Conservation (phyloP, 2,329 filamentous ascomycete species). For the Pleomassaria siparia region DNA sequence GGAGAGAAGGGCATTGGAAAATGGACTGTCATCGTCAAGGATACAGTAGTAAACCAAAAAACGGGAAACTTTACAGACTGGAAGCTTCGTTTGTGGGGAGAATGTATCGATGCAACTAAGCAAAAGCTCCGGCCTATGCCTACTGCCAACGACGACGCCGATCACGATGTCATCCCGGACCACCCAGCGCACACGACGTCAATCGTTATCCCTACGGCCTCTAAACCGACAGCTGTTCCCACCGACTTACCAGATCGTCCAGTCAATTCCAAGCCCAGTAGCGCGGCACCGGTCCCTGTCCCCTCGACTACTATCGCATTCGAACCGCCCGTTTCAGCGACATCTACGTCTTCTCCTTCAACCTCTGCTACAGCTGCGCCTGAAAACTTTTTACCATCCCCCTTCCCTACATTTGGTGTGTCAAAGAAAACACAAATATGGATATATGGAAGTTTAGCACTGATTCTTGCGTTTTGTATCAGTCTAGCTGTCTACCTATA, state of each 20-base stretch:
- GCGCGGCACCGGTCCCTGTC: constrained; percentile 19
- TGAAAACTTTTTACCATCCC: constrained; percentile 71
- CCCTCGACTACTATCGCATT: constrained; percentile 22
- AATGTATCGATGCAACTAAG: constrained; percentile 74
- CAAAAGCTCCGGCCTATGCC: constrained; percentile 79
- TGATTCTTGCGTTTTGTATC: constrained; percentile 82
- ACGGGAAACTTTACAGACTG: constrained; percentile 84
- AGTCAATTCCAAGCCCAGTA: constrained; percentile 59
- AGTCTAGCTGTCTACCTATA: constrained; percentile 81
- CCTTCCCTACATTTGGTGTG: constrained; percentile 87
- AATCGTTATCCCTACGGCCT: constrained; percentile 48
- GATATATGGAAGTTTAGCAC: constrained; percentile 85
- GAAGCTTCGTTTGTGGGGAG: constrained; percentile 93
- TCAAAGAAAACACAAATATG: constrained; percentile 85
- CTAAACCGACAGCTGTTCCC: constrained; percentile 48
- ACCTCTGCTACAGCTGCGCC: constrained; percentile 27
- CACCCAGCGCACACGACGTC: constrained; percentile 63
- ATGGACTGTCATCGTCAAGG: constrained; percentile 90
- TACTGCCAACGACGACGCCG: constrained; percentile 76
- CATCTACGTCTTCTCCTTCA: constrained; percentile 26
- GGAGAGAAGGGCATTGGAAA: constrained; percentile 84
- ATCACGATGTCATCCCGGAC: constrained; percentile 67
- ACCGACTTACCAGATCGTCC: constrained; percentile 55
- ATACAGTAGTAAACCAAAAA: constrained; percentile 75
- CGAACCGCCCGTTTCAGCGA: constrained; percentile 16